phyloP scores from a whole-genome alignment of 2,329 filamentous ascomycete species.

The Fusarium torreyae region DNA sequence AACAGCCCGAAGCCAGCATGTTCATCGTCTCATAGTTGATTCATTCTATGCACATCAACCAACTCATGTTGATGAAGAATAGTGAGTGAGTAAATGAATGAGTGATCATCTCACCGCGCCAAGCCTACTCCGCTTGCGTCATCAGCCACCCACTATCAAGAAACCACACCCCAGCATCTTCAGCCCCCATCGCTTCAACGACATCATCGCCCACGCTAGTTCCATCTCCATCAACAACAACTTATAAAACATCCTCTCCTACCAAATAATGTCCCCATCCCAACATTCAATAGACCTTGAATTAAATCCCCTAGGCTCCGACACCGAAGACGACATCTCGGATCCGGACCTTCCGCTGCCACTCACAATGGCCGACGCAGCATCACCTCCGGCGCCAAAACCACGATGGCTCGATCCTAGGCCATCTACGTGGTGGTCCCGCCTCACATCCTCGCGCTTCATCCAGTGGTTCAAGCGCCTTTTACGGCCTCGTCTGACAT shows the following conservation, averaged over 20 bases:
- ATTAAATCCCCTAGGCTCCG: conserved; percentile 28
- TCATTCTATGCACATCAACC: too few species aligned
- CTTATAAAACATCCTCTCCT: background rate
- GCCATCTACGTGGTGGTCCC: conserved; percentile 27
- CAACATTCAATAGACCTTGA: conserved; percentile 26
- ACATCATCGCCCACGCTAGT: conserved; percentile 6
- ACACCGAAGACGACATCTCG: conserved; percentile 19
- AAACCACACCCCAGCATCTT: background rate
- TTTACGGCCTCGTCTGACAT: conserved; percentile 54
- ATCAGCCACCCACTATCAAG: conserved; percentile 20
- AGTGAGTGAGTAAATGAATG: too few species aligned
- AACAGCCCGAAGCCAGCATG: too few species aligned
- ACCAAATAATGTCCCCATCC: conserved; percentile 29
- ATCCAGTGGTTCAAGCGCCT: conserved; percentile 20
- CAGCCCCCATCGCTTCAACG: conserved; percentile 6
- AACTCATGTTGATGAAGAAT: conserved; percentile 2
- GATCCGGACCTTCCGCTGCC: conserved; percentile 43
- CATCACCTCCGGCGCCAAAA: conserved; percentile 23
- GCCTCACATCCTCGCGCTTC: conserved; percentile 26
- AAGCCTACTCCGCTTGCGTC: conserved; percentile 24
- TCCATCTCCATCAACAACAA: background rate
- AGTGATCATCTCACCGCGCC: background rate
- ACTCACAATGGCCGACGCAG: conserved; percentile 31
- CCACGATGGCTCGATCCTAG: conserved; percentile 46
- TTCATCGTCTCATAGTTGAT: too few species aligned